Evolutionary conservation across 139 green algal genomes (phyloP), one percentile per base, ranked within the genome.

Genomic region (Gonium pectorale): DNA sequence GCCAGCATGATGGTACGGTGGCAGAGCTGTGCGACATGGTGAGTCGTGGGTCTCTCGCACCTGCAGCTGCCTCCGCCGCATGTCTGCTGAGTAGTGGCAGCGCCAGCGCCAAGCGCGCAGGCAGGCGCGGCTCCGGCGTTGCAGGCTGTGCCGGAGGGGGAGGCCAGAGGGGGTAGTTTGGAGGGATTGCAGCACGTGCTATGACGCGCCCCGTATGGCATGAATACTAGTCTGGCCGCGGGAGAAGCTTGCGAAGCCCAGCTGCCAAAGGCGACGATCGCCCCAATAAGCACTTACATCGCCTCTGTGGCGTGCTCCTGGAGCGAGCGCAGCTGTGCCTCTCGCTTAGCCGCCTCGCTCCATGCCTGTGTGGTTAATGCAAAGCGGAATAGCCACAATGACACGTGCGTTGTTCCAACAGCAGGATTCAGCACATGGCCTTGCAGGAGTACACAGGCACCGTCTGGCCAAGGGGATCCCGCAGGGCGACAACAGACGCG

Each of bases 51-150:
- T 54, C 46, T 15, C 46, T 19, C 59, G 27, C 37, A 41, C 79
- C 79, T 85, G 79, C 35, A 85, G 46, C 63, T 75, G 64, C 49
- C 26, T 26, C 56, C 79, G 70, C 33, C 51, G 66, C 79, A 68
- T 77, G 5, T 85, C 79, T 7, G 79, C 79, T 29, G 79, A n/a
- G 37, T 77, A 41, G 35, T 78, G 31, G 64, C 79, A 85, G 22
- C 79, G 79, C 6, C 62, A 11, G 0, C 64, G 79, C 79, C 79
- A 85, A 1, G 64, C 79, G 3, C 79, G 46, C n/a, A 77, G 26
- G 49, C 64, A 77, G 11, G 35, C 49, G 0, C 79, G 79, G 11
- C 29, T 62, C 35, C 8, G 35, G 24, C 64, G 64, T 64, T 44
- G 24, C 35, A 46, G 33, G 62, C 78, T 84, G 78, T 29, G 59